A percentile compares a stretch with the other conserved stretches of the same genome.
Conservation (phyloP, 257 asterid species). For the Penstemon davidsonii region DNA sequence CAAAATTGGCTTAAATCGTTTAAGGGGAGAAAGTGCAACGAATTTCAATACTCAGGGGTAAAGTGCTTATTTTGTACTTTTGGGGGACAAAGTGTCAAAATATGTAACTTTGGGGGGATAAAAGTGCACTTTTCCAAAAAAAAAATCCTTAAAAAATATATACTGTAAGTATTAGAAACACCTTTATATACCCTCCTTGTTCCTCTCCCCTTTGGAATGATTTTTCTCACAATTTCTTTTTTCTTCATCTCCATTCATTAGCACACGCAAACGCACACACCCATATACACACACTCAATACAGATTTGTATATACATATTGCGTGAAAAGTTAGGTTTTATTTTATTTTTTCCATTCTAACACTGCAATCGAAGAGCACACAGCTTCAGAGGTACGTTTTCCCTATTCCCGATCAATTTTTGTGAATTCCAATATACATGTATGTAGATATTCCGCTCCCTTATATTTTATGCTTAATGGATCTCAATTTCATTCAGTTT, state of each 20-base stretch:
- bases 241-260: conserved; percentile 31
- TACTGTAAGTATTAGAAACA: not conserved
- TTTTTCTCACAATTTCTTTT: conserved; percentile 21
- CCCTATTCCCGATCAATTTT: conserved; percentile 17
- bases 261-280: conserved; percentile 17
- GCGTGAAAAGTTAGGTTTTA: conserved; percentile 36
- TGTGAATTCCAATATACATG: conserved; percentile 23
- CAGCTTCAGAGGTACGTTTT: conserved; percentile 39
- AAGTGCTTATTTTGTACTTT: too few relatives aligned
- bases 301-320: conserved; percentile 2
- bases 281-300: not conserved
- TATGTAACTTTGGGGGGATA: too few relatives aligned
- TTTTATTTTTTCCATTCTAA: conserved; percentile 32
- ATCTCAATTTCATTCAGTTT: conserved; percentile 20
- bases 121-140: too few relatives aligned
- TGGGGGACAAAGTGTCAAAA: too few relatives aligned
- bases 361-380: conserved; percentile 32
- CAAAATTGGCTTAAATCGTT: too few relatives aligned
- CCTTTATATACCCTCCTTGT: not conserved
- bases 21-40: too few relatives aligned
- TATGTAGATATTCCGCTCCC: conserved; percentile 13
- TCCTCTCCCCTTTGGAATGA: conserved; percentile 20
- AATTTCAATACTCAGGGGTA: too few relatives aligned
- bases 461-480: conserved; percentile 9
- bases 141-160: too few relatives aligned